Conservation (phyloP, 805 yeast genomes). For the Candida nitratophila region DNA sequence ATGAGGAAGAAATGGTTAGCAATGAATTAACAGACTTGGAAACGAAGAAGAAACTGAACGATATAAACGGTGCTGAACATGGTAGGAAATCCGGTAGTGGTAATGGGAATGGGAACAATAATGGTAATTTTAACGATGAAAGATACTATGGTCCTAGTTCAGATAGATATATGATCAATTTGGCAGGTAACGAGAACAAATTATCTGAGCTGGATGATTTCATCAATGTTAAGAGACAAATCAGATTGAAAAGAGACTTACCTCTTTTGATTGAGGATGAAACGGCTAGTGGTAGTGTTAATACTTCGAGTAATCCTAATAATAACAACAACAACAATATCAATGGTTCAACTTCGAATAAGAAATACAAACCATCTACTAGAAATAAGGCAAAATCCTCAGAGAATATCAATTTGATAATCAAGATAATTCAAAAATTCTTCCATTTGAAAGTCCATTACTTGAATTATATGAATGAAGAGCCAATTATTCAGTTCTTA, state of each 20-base stretch:
- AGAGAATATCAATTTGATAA: slow-evolving; percentile 29
- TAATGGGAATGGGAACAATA: not conserved
- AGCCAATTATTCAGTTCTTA: slow-evolving; percentile 29
- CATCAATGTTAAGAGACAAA: slow-evolving; percentile 21
- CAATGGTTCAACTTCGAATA: too few species aligned
- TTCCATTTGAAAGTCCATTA: slow-evolving; percentile 34
- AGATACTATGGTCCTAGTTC: slow-evolving; percentile 48
- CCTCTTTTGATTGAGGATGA: slow-evolving; percentile 12
- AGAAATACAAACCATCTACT: not conserved
- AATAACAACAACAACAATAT: not conserved
- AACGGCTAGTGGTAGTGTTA: too few species aligned
- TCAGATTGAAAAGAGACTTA: slow-evolving; percentile 22
- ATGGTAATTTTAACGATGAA: slow-evolving; percentile 19
- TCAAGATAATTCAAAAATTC: slow-evolving; percentile 32
- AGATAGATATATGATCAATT: slow-evolving; percentile 33
- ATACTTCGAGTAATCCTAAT: not conserved
- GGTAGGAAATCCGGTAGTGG: too few species aligned
- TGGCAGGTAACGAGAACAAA: slow-evolving; percentile 17
- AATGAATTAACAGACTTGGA: not conserved
- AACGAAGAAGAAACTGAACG: not conserved
- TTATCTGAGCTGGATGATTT: slow-evolving; percentile 20
- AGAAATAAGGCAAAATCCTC: slow-evolving; percentile 10
- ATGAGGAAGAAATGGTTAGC: slow-evolving; percentile 7
- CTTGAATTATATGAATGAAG: slow-evolving; percentile 31
- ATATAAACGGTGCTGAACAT: too few species aligned